Base-by-base conservation (phyloP, 169 alveolate genomes). In the Plasmodium knowlesi region DNA sequence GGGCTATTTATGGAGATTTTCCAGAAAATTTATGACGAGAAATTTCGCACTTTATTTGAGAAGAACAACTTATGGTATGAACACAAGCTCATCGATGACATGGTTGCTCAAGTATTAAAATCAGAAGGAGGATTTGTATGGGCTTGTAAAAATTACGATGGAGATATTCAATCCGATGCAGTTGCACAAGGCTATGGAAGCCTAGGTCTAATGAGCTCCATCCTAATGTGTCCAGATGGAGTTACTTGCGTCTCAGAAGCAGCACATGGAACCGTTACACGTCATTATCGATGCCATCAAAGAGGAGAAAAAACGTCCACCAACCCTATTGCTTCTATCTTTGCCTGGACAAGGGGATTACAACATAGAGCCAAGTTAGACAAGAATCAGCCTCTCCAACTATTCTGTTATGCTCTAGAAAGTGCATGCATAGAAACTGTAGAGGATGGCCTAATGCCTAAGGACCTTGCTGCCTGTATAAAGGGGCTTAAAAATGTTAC, bases 81-180 rank as follows among this genome's bases (percentile, higher is more conserved):
- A 95, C 99, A 98, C 96, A 97, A 99, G 93, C 98, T 98, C 37
- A 98, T 98, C 73, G 99, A 98, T 93, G 99, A 98, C 89, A 98
- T 98, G 99, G 99, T 98, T 28, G 99, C 99, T 54, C 98, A 96
- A 83, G 98, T 98, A 53, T 92, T 98, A 71, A 98, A 98, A 96
- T 93, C 98, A 16, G 96, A 96, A 19, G 99, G 99, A 32, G 99
- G 99, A 43, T 98, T 98, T 95, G 99, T 98, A 39, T 98, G 99
- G 99, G 99, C 99, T n/a, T 98, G 99, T 96, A 98, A 98, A 96
- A 98, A 98, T 96, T 98, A 98, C 94, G 99, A 98, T 92, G 99
- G 99, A 28, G 99, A 98, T 92, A 99, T 98, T 30, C 98, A 98
- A 96, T 97, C 99, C 5, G 99, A 98, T 91, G 96, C 97, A 39